Evolutionary conservation across 2,329 filamentous ascomycete genomes (phyloP).

Genomic region (Cyphellophora attinorum): DNA sequence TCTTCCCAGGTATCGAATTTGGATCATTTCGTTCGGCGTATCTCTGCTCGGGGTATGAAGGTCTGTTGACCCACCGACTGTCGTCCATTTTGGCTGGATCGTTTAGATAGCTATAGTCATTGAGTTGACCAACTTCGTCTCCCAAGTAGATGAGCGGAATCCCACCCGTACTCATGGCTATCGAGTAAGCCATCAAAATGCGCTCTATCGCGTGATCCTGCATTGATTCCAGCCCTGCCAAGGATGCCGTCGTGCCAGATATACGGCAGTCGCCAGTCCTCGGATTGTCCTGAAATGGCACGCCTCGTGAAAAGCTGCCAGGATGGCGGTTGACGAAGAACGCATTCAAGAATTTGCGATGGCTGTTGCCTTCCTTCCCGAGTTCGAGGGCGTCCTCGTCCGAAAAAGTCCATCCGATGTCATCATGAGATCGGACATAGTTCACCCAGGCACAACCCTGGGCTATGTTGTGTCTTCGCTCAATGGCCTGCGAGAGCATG

Average conservation of each 20-base stretch:
- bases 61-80: constrained; percentile 16
- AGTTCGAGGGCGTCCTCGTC: constrained; percentile 16
- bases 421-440: constrained; percentile 17
- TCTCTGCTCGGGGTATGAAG: constrained; percentile 12
- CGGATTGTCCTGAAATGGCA: constrained; percentile 17
- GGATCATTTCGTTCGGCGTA: constrained; percentile 13
- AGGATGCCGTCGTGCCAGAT: constrained; percentile 15
- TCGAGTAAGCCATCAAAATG: constrained; percentile 14
- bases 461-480: constrained; percentile 16
- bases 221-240: constrained; percentile 15
- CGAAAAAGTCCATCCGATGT: constrained; percentile 18
- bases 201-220: constrained; percentile 16
- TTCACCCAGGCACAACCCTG: constrained; percentile 18
- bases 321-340: constrained; percentile 18
- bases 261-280: constrained; percentile 17
- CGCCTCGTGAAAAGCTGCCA: constrained; percentile 15
- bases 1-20: constrained; percentile 11
- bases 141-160: constrained; percentile 18
- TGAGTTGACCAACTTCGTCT: constrained; percentile 17
- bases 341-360: constrained; percentile 16
- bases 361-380: constrained; percentile 13
- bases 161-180: constrained; percentile 17
- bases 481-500: constrained; percentile 17
- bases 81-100: constrained; percentile 17
- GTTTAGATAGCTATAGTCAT: constrained; percentile 18